Conservation (phyloP, 2,329 filamentous ascomycete genomes). For the Venturia nashicola region DNA sequence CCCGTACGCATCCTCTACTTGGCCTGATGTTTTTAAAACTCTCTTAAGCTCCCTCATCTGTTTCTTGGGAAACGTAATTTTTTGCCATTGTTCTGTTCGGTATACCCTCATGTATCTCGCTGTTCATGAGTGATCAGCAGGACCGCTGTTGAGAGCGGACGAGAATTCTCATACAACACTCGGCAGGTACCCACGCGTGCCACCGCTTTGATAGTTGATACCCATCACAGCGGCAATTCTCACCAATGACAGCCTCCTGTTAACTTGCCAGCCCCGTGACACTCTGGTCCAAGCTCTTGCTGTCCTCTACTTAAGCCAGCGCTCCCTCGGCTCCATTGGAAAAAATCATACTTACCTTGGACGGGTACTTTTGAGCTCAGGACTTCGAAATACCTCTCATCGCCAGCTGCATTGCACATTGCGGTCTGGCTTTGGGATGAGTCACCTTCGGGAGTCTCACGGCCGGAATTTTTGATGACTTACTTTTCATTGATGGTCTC, state of each 20-base stretch:
- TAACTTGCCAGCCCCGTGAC: too few species aligned
- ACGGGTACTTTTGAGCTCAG: neutral
- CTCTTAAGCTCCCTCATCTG: neutral
- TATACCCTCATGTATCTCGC: neutral
- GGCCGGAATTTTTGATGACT: neutral
- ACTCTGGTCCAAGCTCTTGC: too few species aligned
- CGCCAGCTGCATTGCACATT: conserved; percentile 1
- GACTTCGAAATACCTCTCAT: neutral
- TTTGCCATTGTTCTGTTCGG: neutral
- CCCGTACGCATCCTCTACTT: neutral
- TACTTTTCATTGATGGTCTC: neutral
- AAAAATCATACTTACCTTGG: neutral
- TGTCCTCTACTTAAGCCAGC: too few species aligned
- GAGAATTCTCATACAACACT: too few species aligned
- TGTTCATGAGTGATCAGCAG: neutral
- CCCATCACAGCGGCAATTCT: too few species aligned
- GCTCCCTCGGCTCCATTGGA: too few species aligned
- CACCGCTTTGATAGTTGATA: too few species aligned
- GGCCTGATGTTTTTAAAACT: too few species aligned
- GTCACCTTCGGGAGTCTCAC: neutral
- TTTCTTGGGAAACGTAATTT: neutral
- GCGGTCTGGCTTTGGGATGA: neutral
- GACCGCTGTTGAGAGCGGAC: too few species aligned
- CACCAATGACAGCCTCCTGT: too few species aligned
- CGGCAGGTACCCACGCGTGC: too few species aligned